A percentile compares a stretch with the other conserved stretches of the same genome.
Evolutionary conservation across 345 rosid species (phyloP).

Genomic region (Euphorbia peplus): DNA sequence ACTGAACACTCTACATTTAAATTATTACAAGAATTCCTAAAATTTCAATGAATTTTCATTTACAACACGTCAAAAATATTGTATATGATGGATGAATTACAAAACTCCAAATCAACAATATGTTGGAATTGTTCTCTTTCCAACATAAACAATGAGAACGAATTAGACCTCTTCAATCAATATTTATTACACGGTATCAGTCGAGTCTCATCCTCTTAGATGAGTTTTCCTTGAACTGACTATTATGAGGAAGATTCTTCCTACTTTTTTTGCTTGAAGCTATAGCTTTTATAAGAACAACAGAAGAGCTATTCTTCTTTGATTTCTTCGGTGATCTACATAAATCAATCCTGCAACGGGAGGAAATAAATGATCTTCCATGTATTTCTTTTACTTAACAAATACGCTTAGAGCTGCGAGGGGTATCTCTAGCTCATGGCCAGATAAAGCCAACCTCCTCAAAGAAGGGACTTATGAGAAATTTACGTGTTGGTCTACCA

Average conservation of each 20-base stretch:
- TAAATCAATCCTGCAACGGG: slow-evolving; percentile 22
- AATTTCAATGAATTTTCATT: background rate
- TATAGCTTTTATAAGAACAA: slow-evolving; percentile 33
- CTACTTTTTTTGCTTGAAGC: slow-evolving; percentile 41
- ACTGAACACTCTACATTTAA: too few relatives aligned
- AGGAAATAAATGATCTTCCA: slow-evolving; percentile 1
- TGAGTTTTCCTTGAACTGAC: slow-evolving; percentile 23
- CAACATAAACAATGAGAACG: background rate
- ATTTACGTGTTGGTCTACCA: too few relatives aligned
- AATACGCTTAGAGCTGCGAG: too few relatives aligned
- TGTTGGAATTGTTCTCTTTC: background rate
- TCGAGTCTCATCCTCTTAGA: slow-evolving; percentile 15
- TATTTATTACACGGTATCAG: background rate
- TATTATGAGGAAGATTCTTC: slow-evolving; percentile 22
- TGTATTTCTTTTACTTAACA: background rate
- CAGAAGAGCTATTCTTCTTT: slow-evolving; percentile 43
- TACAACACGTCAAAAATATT: background rate
- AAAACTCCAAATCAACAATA: background rate
- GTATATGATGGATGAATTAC: background rate
- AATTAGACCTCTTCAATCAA: background rate
- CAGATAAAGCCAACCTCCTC: too few relatives aligned
- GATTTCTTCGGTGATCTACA: slow-evolving; percentile 44
- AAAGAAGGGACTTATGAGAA: too few relatives aligned
- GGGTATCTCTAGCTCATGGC: too few relatives aligned
- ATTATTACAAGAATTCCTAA: background rate